Base-by-base conservation (phyloP, 495 filamentous ascomycete genomes). In the Aspergillus sclerotioniger region DNA sequence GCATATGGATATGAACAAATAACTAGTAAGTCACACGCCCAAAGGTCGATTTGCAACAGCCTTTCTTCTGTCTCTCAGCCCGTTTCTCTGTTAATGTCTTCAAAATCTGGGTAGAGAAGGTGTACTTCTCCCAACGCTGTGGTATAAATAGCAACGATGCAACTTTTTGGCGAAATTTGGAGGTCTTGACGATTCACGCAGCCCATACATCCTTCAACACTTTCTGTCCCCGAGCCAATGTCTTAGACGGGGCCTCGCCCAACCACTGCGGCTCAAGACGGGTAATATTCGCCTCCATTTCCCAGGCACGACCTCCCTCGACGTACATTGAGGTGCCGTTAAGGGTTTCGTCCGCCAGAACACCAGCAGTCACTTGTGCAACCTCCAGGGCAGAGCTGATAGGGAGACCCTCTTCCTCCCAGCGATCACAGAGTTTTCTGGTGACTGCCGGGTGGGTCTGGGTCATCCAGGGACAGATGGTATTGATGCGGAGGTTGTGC, bases 391-490 rank as follows among this genome's bases (percentile, higher is more conserved):
- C 67, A 0, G 64, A 66, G 57, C 82, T 84, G 17, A 77, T 54
- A 0, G 81, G 80, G 46, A 82, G 64, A 10, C 68, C 69, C 25
- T 73, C 76, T 55, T 71, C 62, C 17, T 64, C 56, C 80, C 81
- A 84, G 13, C 63, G 62, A 10, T 72, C 64, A 46, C 71, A 62
- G 16, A 82, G 69, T 15, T 72, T 75, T 41, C 68, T 67, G 8
- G 76, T 71, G 16, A 78, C 35, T 8, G 45, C 37, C n/a, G 51
- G 72, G 10, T 70, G 67, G 7, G 75, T 81, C 44, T 74, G 62
- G 2, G 78, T 81, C 65, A 79, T 76, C 80, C 79, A 83, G 1
- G 82, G 82, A 59, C 80, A 82, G 52, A 83, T 71, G 13, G 76
- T 75, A 60, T 83, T 84, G 55, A 77, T 72, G 19, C 82, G 75